Percentiles rank a stretch among this genome's conserved stretches.
Evolutionary conservation across 768 basidiomycete species (phyloP).

Genomic region (Calocera viscosa): DNA sequence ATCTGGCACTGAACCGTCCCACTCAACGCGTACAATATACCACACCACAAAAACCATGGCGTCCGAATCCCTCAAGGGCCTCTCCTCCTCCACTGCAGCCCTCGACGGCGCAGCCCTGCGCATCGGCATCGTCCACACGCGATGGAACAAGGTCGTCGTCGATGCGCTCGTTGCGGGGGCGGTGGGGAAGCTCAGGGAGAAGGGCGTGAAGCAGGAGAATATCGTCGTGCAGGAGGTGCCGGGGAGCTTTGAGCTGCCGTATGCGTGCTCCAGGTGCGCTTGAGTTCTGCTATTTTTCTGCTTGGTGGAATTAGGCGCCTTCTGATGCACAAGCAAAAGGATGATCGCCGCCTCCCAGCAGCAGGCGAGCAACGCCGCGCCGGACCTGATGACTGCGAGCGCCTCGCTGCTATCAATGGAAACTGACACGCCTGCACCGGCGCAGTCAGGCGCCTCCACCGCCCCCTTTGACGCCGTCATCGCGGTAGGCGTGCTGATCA

Average conservation of each 20-base stretch:
- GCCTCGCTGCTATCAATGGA: conserved; percentile 36
- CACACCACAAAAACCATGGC: background rate
- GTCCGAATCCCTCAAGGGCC: conserved; percentile 48
- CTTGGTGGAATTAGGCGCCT: background rate
- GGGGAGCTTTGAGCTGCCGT: conserved; percentile 87
- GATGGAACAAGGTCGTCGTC: conserved; percentile 89
- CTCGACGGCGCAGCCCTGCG: conserved; percentile 74
- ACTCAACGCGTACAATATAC: too few relatives aligned
- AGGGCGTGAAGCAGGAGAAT: conserved; percentile 79
- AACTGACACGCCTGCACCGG: conserved; percentile 41
- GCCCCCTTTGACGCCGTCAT: conserved; percentile 77
- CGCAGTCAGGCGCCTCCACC: conserved; percentile 22
- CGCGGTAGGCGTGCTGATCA: conserved; percentile 95
- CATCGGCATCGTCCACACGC: conserved; percentile 84
- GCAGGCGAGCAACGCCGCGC: conserved; percentile 63
- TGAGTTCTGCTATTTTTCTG: background rate
- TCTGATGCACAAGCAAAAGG: conserved; percentile 32
- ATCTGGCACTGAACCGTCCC: background rate
- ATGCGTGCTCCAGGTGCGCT: conserved; percentile 67
- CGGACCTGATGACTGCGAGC: conserved; percentile 49
- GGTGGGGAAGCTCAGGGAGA: conserved; percentile 61
- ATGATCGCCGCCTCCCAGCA: conserved; percentile 79
- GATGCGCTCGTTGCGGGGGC: conserved; percentile 73
- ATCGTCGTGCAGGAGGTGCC: conserved; percentile 87
- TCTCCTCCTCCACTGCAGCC: conserved; percentile 42